These are phyloP conservation scores for Aspergillus pseudonomiae DNA, from an alignment of 2,329 filamentous ascomycete genomes.

Conservation along the genomic window DNA sequence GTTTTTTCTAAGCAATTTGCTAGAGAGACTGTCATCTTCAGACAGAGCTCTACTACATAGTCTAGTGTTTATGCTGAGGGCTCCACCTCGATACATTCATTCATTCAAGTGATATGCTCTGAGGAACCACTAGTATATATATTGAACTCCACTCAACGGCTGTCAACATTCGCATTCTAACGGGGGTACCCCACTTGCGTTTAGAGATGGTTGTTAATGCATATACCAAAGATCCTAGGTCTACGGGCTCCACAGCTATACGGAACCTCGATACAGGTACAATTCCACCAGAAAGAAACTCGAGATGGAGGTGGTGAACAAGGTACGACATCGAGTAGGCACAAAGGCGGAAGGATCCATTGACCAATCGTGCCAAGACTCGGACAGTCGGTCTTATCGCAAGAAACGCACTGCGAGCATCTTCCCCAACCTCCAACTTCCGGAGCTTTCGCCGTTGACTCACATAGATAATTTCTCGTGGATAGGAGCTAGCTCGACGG, in stretches of 20 bases:
- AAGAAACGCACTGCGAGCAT: background rate
- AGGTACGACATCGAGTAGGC: too few relatives aligned
- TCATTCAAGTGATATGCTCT: background rate
- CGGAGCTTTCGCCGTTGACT: background rate
- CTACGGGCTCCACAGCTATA: background rate
- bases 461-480: background rate
- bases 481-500: background rate
- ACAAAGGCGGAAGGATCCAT: slow-evolving; percentile 3
- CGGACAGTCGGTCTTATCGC: background rate
- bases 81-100: rapidly evolving
- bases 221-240: background rate
- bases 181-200: background rate
- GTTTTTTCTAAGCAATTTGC: background rate
- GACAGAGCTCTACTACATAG: background rate
- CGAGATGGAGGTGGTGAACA: too few relatives aligned
- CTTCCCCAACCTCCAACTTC: background rate
- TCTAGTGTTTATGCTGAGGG: background rate
- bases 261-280: background rate
- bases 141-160: background rate
- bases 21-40: background rate
- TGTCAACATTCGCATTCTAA: background rate
- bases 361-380: background rate
- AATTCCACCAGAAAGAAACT: too few relatives aligned
- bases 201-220: background rate
- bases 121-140: background rate